phyloP scores from a whole-genome alignment of 257 asterid species.

The Cordia subcordata region DNA sequence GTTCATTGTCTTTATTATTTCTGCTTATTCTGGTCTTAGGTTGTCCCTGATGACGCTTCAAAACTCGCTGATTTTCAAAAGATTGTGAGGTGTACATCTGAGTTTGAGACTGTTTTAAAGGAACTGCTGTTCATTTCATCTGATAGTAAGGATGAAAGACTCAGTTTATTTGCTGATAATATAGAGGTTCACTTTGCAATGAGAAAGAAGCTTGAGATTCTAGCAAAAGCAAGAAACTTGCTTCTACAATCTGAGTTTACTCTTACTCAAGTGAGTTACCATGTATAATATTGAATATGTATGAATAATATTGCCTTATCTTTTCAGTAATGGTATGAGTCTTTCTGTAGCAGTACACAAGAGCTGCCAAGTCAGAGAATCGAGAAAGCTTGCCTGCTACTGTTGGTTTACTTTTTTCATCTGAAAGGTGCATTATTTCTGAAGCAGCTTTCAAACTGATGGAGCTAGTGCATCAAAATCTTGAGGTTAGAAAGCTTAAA shows the following conservation, averaged over 20 bases:
- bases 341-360: conserved; percentile 39
- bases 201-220: conserved; percentile 79
- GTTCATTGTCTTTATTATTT: too few relatives aligned
- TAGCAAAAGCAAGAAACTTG: conserved; percentile 74
- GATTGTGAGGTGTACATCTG: conserved; percentile 63
- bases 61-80: conserved; percentile 87
- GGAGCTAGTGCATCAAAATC: conserved; percentile 86
- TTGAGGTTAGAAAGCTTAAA: conserved; percentile 47
- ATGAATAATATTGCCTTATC: neutral
- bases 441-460: conserved; percentile 67
- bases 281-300: neutral
- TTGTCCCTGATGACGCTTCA: conserved; percentile 95
- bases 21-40: conserved; percentile 42
- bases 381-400: conserved; percentile 36
- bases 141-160: conserved; percentile 62
- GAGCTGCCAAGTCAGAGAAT: conserved; percentile 27
- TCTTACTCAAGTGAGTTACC: conserved; percentile 67
- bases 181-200: conserved; percentile 93
- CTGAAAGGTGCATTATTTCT: conserved; percentile 81
- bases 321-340: conserved; percentile 3
- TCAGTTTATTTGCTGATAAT: conserved; percentile 76
- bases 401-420: conserved; percentile 60
- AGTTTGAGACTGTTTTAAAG: conserved; percentile 69
- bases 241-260: conserved; percentile 70
- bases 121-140: conserved; percentile 72